phyloP scores from a whole-genome alignment of 164 flowering plant genomes.

The Tetrastigma voinierianum region DNA sequence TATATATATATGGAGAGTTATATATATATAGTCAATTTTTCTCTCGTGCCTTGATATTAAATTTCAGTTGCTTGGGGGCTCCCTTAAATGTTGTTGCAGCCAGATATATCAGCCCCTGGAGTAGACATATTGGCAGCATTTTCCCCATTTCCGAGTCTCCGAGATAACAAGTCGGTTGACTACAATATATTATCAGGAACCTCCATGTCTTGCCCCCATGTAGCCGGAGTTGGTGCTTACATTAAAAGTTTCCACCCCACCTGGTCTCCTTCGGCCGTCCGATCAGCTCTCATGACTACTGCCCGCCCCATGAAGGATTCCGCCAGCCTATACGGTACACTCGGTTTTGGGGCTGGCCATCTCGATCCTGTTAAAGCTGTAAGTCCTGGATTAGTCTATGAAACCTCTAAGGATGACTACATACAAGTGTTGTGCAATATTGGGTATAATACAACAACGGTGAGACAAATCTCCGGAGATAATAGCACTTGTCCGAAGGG shows the following conservation, averaged over 20 bases:
- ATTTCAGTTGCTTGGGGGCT: background rate
- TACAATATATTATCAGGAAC: constrained; percentile 29
- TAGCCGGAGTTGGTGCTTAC: constrained; percentile 27
- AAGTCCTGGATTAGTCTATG: too few relatives aligned
- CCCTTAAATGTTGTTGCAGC: constrained; percentile 12
- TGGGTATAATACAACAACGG: too few relatives aligned
- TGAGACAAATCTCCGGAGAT: too few relatives aligned
- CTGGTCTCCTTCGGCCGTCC: constrained; percentile 33
- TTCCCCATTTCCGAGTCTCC: background rate
- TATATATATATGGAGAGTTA: too few relatives aligned
- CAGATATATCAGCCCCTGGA: constrained; percentile 23
- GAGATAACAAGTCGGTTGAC: background rate
- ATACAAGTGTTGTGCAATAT: too few relatives aligned
- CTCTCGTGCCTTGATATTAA: background rate
- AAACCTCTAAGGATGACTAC: too few relatives aligned
- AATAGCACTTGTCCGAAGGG: background rate
- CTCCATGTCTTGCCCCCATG: constrained; percentile 38
- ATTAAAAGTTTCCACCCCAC: constrained; percentile 29
- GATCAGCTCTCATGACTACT: constrained; percentile 38
- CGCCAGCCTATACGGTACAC: too few relatives aligned
- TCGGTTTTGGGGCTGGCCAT: too few relatives aligned
- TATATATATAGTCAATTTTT: background rate
- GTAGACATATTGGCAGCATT: constrained; percentile 22
- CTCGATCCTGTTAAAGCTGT: too few relatives aligned
- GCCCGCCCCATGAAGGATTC: too few relatives aligned